Evolutionary conservation across 345 rosid genomes (phyloP).

Genomic region (Ceriops zippeliana): DNA sequence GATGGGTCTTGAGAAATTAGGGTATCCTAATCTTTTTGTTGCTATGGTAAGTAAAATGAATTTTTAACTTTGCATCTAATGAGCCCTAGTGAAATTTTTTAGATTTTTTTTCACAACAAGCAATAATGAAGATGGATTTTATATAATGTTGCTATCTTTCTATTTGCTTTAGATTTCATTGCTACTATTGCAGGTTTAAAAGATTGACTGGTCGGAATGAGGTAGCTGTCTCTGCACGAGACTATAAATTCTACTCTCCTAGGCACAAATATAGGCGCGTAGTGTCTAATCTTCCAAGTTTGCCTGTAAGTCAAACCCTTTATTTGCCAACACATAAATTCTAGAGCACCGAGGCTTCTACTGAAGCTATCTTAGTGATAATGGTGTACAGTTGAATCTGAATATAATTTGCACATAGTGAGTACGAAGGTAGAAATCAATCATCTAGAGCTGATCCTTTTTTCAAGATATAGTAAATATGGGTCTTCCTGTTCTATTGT

Average conservation of each 20-base stretch:
- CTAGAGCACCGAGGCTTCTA: background rate
- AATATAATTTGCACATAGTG: background rate
- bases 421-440: too few species aligned
- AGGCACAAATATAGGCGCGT: constrained; percentile 79
- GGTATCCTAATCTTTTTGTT: too few species aligned
- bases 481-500: background rate
- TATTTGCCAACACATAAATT: constrained; percentile 6
- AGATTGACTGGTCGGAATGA: constrained; percentile 80
- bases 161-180: background rate
- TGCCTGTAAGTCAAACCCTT: constrained; percentile 52
- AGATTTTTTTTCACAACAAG: too few species aligned
- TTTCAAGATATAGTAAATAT: too few species aligned
- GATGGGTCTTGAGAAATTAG: too few species aligned
- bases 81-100: too few species aligned
- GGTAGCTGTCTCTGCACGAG: constrained; percentile 64
- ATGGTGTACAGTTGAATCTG: background rate
- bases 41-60: too few species aligned
- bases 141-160: too few species aligned
- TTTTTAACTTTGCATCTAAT: too few species aligned
- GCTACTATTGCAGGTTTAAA: constrained; percentile 58
- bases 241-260: constrained; percentile 86
- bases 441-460: too few species aligned
- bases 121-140: too few species aligned
- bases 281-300: constrained; percentile 47
- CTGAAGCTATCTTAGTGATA: constrained; percentile 10